Evolutionary conservation across 2,329 filamentous ascomycete species (phyloP), one percentile per base, ranked within the genome.

Genomic region (Scortechinia acanthostroma): DNA sequence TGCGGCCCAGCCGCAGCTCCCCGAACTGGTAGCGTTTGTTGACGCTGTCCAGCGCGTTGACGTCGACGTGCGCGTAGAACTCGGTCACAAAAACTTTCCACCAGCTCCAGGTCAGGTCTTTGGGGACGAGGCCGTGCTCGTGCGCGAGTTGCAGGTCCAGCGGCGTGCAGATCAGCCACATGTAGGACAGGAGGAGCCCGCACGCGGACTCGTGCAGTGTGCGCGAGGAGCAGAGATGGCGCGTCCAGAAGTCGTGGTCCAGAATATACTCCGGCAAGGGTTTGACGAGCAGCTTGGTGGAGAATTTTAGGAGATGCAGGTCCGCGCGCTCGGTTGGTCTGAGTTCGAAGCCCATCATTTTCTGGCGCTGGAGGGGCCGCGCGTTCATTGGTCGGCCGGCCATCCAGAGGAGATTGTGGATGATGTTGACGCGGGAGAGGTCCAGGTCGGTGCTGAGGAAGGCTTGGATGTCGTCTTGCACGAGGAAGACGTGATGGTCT

Each of bases 241-340:
- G 6, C 14, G 4, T 30, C 56, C 56, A 58, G 47, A 55, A 55
- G 3, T 47, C 25, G 17, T 50, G 44, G 17, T 48, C 43, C n/a
- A 59, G 47, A 0, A 60, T 44, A 40, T 50, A 58, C 4, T 45
- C 45, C 2, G 57, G 58, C 1, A 61, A 21, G 0, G 58, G 57
- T 44, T 60, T 61, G 45, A 61, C 16, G 45, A 55, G 52, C 3
- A 61, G 49, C 3, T 42, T 42, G 16, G 23, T 45, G 4, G 45
- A 45, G 28, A 44, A 42, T 50, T 53, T 55, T 15, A 61, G 45
- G 2, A 60, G 49, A 43, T 61, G 58, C 28, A 53, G 23, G 37
- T 59, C 53, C 2, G 50, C 23, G 15, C 49, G 43, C 40, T 60
- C 58, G 2, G 57, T 58, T 6, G 55, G 19, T 6, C 55, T 13